Evolutionary conservation across 2,329 filamentous ascomycete species (phyloP).

Genomic region (Zymoseptoria pseudotritici): DNA sequence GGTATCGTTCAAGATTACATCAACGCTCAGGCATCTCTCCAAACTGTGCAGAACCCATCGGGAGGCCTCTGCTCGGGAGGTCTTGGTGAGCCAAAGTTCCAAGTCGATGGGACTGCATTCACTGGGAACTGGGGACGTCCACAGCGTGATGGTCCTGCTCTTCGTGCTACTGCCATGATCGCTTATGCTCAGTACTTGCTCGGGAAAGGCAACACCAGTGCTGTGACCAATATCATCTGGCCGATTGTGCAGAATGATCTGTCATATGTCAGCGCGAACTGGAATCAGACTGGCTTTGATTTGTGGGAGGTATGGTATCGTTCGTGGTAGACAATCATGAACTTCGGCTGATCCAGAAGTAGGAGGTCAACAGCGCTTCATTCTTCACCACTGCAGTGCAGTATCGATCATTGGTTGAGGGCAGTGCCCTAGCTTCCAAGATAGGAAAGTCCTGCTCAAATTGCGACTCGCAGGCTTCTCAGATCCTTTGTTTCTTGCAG

Average conservation of each 20-base stretch:
- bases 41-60: slow-evolving; percentile 62
- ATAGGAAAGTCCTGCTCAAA: slow-evolving; percentile 54
- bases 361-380: slow-evolving; percentile 63
- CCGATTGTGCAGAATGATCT: slow-evolving; percentile 71
- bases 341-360: neutral
- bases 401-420: slow-evolving; percentile 59
- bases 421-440: slow-evolving; percentile 55
- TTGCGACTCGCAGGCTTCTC: slow-evolving; percentile 59
- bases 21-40: slow-evolving; percentile 57
- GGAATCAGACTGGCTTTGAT: slow-evolving; percentile 58
- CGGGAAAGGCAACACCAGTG: slow-evolving; percentile 24
- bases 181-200: slow-evolving; percentile 67
- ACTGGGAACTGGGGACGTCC: slow-evolving; percentile 62
- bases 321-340: too few species aligned
- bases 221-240: slow-evolving; percentile 55
- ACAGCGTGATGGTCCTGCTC: slow-evolving; percentile 70
- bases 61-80: slow-evolving; percentile 47
- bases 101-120: slow-evolving; percentile 51
- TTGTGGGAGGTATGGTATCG: slow-evolving; percentile 57
- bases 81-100: slow-evolving; percentile 67
- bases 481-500: slow-evolving; percentile 66
- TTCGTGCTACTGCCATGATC: slow-evolving; percentile 67
- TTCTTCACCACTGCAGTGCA: slow-evolving; percentile 70
- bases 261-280: slow-evolving; percentile 64
- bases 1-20: slow-evolving; percentile 61